Conservation (phyloP, 768 basidiomycete species). For the Mycena crocata region DNA sequence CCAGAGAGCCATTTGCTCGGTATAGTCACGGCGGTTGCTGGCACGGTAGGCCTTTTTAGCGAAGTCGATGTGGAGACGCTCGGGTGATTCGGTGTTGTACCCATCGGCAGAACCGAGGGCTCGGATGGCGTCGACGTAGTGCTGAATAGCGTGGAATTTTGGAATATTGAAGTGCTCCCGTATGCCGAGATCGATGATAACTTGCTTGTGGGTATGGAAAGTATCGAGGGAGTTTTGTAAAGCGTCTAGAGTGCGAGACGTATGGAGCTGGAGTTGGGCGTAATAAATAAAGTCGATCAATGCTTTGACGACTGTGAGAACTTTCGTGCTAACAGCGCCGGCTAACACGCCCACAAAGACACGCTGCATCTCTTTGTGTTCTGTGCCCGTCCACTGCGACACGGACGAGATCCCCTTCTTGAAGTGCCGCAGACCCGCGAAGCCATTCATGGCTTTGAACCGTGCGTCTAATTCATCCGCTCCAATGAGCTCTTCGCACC, state of each 20-base stretch:
- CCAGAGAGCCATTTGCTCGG: conserved; percentile 46
- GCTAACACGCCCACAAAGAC: too few relatives aligned
- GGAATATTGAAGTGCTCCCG: not conserved
- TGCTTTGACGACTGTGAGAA: conserved; percentile 27
- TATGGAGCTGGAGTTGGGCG: conserved; percentile 32
- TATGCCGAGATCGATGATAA: not conserved
- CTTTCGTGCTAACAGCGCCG: conserved; percentile 13
- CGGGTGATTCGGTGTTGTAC: not conserved
- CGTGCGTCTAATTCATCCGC: conserved; percentile 44
- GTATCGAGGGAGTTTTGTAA: not conserved
- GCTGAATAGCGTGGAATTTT: not conserved
- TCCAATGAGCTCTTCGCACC: conserved; percentile 38
- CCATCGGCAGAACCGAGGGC: not conserved
- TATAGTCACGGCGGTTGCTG: conserved; percentile 14
- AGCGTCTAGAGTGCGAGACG: conserved; percentile 14
- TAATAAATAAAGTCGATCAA: conserved; percentile 41
- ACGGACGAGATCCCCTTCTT: too few relatives aligned
- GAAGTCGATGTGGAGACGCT: not conserved
- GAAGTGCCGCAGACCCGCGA: not conserved
- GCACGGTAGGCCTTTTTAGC: not conserved
- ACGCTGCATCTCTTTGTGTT: not conserved
- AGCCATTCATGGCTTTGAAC: conserved; percentile 39
- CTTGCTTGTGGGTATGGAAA: not conserved
- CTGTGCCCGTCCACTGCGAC: too few relatives aligned
- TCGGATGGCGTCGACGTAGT: not conserved